These are phyloP conservation scores for Euphrasia confusa DNA, from an alignment of 257 asterid species.

Conservation along the genomic window DNA sequence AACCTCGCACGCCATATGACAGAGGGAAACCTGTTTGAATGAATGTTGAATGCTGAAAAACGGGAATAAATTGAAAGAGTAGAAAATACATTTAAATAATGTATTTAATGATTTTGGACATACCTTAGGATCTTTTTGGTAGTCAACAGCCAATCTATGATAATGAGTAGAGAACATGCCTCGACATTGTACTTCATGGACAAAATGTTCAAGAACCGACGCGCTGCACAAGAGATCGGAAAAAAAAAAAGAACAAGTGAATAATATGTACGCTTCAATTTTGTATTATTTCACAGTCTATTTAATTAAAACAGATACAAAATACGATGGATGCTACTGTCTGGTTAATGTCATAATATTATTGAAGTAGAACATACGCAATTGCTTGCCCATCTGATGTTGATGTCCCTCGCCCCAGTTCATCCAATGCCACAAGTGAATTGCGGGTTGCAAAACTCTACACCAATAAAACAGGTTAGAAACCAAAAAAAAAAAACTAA, in stretches of 20 bases:
- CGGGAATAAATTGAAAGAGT: not conserved
- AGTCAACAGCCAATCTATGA: slow-evolving; percentile 78
- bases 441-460: slow-evolving; percentile 72
- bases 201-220: slow-evolving; percentile 91
- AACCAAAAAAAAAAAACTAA: not conserved
- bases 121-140: slow-evolving; percentile 78
- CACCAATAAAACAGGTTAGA: slow-evolving; percentile 26
- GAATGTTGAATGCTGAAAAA: slow-evolving; percentile 4
- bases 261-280: slow-evolving; percentile 6
- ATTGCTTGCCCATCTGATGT: slow-evolving; percentile 99
- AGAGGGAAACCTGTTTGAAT: slow-evolving; percentile 59
- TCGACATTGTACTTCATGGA: slow-evolving; percentile 69
- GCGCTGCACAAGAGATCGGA: slow-evolving; percentile 47
- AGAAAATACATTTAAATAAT: no score
- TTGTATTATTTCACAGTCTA: slow-evolving; percentile 1
- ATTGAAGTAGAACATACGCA: slow-evolving; percentile 61
- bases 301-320: not conserved
- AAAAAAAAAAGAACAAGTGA: slow-evolving; percentile 20
- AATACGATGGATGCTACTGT: not conserved
- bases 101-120: no score
- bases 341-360: not conserved
- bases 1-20: slow-evolving; percentile 95
- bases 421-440: slow-evolving; percentile 93
- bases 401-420: slow-evolving; percentile 96
- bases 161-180: slow-evolving; percentile 99